These are phyloP conservation scores for Smithsoniella earleae DNA, from an alignment of 163 green algal genomes.

Conservation along the genomic window DNA sequence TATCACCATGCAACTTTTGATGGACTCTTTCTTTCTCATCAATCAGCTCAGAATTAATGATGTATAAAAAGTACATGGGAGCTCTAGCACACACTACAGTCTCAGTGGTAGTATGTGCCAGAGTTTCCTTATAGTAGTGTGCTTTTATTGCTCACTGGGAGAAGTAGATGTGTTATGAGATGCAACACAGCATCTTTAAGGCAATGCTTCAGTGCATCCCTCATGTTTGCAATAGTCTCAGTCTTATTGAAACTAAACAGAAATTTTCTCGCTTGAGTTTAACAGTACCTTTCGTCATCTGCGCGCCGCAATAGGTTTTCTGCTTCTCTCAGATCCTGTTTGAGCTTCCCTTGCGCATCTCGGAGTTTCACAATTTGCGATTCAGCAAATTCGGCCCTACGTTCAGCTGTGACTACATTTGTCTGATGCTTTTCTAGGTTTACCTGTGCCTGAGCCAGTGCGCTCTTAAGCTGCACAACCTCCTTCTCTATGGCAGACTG, in stretches of 20 bases:
- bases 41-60: too few species aligned
- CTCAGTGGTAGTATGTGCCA: not conserved
- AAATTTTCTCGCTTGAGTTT: too few species aligned
- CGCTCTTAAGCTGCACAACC: not conserved
- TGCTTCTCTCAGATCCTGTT: not conserved
- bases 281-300: constrained; percentile 18
- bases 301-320: not conserved
- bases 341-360: not conserved
- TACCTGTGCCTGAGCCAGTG: not conserved
- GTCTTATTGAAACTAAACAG: too few species aligned
- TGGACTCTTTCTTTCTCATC: too few species aligned
- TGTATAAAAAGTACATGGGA: too few species aligned
- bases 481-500: constrained; percentile 11
- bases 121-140: too few species aligned
- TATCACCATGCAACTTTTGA: too few species aligned
- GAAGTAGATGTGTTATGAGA: not conserved
- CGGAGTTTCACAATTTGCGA: constrained; percentile 3
- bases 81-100: not conserved
- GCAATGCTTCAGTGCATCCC: too few species aligned
- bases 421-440: not conserved
- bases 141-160: too few species aligned
- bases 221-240: too few species aligned
- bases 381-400: not conserved
- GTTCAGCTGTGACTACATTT: not conserved
- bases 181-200: not conserved